Conservation (phyloP, 1,284 basidiomycete genomes). For the Cryptococcus maquisensis region DNA sequence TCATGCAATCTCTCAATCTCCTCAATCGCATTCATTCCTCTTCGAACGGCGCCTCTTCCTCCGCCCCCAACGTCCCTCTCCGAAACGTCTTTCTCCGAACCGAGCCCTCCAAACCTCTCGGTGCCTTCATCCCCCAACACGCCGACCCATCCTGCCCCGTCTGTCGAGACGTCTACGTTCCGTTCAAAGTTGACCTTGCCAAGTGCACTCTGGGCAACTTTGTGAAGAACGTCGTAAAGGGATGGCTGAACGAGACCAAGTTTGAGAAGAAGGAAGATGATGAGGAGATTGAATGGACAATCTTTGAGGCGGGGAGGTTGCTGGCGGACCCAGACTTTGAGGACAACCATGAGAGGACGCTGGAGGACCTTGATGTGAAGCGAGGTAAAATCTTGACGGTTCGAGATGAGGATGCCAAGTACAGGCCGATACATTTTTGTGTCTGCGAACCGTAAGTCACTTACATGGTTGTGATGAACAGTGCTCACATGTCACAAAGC, state of each 20-base stretch:
- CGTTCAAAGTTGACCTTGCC: slow-evolving; percentile 64
- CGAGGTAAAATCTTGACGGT: slow-evolving; percentile 71
- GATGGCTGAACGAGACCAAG: slow-evolving; percentile 24
- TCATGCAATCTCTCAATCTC: slow-evolving; percentile 83
- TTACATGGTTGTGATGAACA: neutral
- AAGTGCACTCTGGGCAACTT: slow-evolving; percentile 67
- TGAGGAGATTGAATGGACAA: slow-evolving; percentile 61
- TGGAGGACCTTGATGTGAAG: slow-evolving; percentile 40
- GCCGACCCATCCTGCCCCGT: slow-evolving; percentile 76
- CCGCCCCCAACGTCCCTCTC: slow-evolving; percentile 25
- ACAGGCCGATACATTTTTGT: slow-evolving; percentile 67
- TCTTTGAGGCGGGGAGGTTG: slow-evolving; percentile 71
- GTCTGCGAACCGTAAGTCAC: slow-evolving; percentile 64
- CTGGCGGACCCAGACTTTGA: slow-evolving; percentile 47
- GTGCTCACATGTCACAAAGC: neutral
- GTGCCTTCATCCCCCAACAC: slow-evolving; percentile 55
- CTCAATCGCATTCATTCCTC: slow-evolving; percentile 50
- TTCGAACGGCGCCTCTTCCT: slow-evolving; percentile 3
- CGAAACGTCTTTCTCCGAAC: slow-evolving; percentile 71
- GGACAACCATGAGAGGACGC: slow-evolving; percentile 40
- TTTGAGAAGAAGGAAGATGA: slow-evolving; percentile 58
- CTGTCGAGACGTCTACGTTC: slow-evolving; percentile 78
- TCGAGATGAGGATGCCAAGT: slow-evolving; percentile 65
- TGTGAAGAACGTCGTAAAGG: slow-evolving; percentile 57
- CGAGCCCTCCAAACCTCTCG: slow-evolving; percentile 69